Base-by-base conservation (phyloP, 148 eudicot species). In the Chenopodium berlandieri region DNA sequence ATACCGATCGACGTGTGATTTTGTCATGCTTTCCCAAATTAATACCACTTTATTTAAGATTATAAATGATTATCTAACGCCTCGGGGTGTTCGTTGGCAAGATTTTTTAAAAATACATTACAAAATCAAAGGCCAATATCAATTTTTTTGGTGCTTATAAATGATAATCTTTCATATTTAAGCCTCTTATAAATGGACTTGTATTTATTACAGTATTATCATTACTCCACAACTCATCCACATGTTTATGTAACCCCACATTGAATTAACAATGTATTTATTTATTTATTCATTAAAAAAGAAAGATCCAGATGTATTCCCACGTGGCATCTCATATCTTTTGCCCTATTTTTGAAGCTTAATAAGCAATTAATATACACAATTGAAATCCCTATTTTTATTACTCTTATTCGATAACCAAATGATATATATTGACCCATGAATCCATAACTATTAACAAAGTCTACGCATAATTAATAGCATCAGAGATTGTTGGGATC, bases 181-280 rank as follows among this genome's bases (percentile, higher is more conserved):
- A 34, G 37, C 37, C 4, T 34, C 37, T 34, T 34, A 34, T 2
- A 3, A 34, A 3, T 34, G 37, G 4, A 34, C 6, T 34, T 34
- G 37, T 34, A 34, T 34, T 34, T 34, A 34, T 34, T 34, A 34
- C 32, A 31, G 5, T 34, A 3, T 34, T 34, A 34, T 34, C 4
- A 40, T 40, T 40, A 40, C 1, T 40, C 44, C 44, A 40, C 44
- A 6, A 40, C 44, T 6, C 44, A 79, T 7, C 9, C 69, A 58
- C 76, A 60, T 80, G 83, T 10, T 40, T 11, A 50, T 50, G 54
- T 50, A 9, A 74, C 70, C 31, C 44, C 52, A 46, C 64, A 30
- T 20, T 3, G 60, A 22, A 79, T 79, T 56, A 71, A 34, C 76
- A 71, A 27, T 79, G 76, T 30, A 25, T 54, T 27, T 52, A 34